Percentiles rank a stretch among this genome's conserved stretches.
phyloP scores from a whole-genome alignment of 305 asterid species.

The Euphrasia arctica region DNA sequence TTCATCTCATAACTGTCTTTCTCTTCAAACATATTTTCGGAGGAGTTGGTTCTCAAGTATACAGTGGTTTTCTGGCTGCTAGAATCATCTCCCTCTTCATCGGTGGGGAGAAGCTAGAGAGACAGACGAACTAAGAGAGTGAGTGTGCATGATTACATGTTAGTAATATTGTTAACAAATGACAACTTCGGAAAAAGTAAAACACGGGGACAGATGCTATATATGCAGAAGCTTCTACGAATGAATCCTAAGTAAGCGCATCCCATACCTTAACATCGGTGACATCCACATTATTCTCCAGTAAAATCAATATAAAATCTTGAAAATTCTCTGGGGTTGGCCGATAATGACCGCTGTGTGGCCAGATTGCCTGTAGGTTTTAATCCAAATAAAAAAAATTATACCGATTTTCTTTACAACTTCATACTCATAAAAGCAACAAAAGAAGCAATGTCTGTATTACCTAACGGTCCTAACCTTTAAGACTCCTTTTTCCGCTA shows the following conservation, averaged over 20 bases:
- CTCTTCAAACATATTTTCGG: neutral
- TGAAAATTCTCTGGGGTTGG: slow-evolving; percentile 69
- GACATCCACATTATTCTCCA: slow-evolving; percentile 53
- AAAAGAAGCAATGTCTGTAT: no score
- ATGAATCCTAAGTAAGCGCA: neutral
- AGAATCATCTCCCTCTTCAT: slow-evolving; percentile 38
- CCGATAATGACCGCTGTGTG: slow-evolving; percentile 68
- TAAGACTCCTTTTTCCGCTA: slow-evolving; percentile 49
- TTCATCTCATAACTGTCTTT: slow-evolving; percentile 31
- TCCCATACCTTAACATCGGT: slow-evolving; percentile 50
- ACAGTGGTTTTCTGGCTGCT: slow-evolving; percentile 28
- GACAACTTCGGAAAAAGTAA: neutral
- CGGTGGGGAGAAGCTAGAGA: slow-evolving; percentile 43
- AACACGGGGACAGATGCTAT: neutral
- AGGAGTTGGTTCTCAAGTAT: slow-evolving; percentile 39
- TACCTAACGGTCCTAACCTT: slow-evolving; percentile 5
- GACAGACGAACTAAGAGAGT: neutral
- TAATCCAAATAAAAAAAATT: no score
- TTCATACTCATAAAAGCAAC: no score
- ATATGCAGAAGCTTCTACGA: no score
- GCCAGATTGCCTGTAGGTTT: slow-evolving; percentile 48
- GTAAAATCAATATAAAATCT: slow-evolving; percentile 48
- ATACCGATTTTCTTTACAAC: no score
- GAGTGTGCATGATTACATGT: no score
- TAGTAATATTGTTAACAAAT: no score